A percentile compares a stretch with the other conserved stretches of the same genome.
These are phyloP conservation scores for Salix suchowensis DNA, from an alignment of 345 rosid species.

Conservation along the genomic window DNA sequence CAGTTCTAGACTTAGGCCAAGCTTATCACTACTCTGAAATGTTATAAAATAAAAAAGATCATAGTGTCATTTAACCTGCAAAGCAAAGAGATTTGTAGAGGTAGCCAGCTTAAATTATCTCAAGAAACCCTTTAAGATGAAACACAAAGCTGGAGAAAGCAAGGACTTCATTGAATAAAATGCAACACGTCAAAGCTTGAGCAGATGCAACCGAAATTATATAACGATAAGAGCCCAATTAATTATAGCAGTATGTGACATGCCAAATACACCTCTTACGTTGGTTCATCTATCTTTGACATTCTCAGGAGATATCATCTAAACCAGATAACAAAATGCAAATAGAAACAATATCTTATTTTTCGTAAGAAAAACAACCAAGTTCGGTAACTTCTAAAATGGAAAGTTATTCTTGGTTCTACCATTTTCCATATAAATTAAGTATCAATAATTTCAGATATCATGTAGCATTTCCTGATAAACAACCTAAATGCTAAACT, in stretches of 20 bases:
- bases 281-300: not conserved
- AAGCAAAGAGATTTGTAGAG: not conserved
- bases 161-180: not conserved
- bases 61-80: not conserved
- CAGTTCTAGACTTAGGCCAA: slow-evolving; percentile 93
- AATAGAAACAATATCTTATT: not conserved
- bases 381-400: not conserved
- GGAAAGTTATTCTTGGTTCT: not conserved
- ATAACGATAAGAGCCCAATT: not conserved
- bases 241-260: not conserved
- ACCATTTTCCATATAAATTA: not conserved
- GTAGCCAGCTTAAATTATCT: slow-evolving; percentile 1
- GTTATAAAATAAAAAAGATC: slow-evolving; percentile 1
- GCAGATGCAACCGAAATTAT: not conserved
- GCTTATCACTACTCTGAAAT: slow-evolving; percentile 95
- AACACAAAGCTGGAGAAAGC: not conserved
- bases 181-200: not conserved
- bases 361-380: not conserved
- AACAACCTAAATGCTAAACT: not conserved
- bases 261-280: not conserved
- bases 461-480: not conserved
- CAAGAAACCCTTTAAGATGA: not conserved
- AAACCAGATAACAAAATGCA: not conserved
- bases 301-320: not conserved
- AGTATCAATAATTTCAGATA: not conserved